Evolutionary conservation across 75 land plant genomes (phyloP).

Genomic region (Gnetum montanum): DNA sequence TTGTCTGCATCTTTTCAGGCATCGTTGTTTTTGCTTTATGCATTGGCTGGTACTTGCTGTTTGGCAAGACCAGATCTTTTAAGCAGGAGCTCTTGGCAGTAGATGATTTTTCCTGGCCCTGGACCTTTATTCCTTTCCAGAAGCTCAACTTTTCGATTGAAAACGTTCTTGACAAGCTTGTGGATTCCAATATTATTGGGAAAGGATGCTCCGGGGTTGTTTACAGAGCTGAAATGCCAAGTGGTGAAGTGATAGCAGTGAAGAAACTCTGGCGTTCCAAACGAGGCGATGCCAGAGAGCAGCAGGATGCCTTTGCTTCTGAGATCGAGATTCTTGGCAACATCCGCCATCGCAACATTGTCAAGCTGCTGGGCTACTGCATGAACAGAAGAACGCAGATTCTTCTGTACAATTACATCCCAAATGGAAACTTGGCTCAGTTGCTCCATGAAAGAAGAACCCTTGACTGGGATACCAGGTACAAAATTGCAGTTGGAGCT

Average conservation of each 20-base stretch:
- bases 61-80: constrained; percentile 19
- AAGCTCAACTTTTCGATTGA: constrained; percentile 74
- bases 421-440: constrained; percentile 78
- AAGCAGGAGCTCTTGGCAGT: constrained; percentile 20
- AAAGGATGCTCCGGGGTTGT: constrained; percentile 87
- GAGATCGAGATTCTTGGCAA: constrained; percentile 82
- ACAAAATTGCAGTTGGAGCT: constrained; percentile 71
- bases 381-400: constrained; percentile 64
- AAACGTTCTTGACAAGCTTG: constrained; percentile 62
- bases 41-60: constrained; percentile 31
- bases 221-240: constrained; percentile 83
- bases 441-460: constrained; percentile 51
- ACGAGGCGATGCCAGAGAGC: constrained; percentile 28
- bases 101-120: constrained; percentile 79
- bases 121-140: constrained; percentile 85
- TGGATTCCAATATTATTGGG: constrained; percentile 68
- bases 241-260: constrained; percentile 84
- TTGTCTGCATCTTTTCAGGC: constrained; percentile 41
- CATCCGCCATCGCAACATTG: constrained; percentile 83
- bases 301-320: constrained; percentile 57
- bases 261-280: constrained; percentile 71
- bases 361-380: constrained; percentile 78
- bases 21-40: constrained; percentile 24
- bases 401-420: constrained; percentile 74
- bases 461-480: constrained; percentile 76